Base-by-base conservation (phyloP, 2,329 filamentous ascomycete genomes). In the Scytalidium lignicola region DNA sequence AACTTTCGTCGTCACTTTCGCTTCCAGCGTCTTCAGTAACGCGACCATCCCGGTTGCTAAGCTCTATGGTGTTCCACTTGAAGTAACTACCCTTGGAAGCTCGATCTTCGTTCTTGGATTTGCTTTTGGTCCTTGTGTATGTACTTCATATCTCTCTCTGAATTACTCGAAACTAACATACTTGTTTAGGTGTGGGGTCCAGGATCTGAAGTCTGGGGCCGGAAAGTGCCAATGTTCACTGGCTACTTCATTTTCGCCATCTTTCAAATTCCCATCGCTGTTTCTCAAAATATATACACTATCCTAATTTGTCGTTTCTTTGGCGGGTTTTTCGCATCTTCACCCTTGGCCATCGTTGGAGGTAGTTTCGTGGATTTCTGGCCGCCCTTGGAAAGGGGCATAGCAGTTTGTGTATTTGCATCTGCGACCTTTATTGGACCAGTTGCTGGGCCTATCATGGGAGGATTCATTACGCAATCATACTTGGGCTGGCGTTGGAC, bases 371-470 rank as follows among this genome's bases (percentile, higher is more conserved):
- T 78, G 20, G 85, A 88, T 64, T 69, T 88, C 42, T 88, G 73
- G 65, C 67, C 74, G 0, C 73, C 83, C 0, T 74, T 78, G 1
- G 67, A 82, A 58, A 72, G 85, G 49, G 85, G 82, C 3, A 74
- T 80, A 17, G 85, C 84, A 1, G 80, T 87, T 64, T 80, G 83
- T 0, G 78, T 78, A 0, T 88, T 87, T 58, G 80, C 82, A 22
- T 57, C 64, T 8, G 65, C 63, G 1, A 65, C 66, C 1, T 62
- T 69, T 9, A 55, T 70, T 19, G 69, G 69, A 0, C 68, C 60
- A 1, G 60, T 65, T 21, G 53, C 63, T 41, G 67, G 66, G 1
- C 66, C 66, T 5, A 61, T 68, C 23, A 58, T 61, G 32, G 66
- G 66, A 8, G 73, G 70, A 0, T 79, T 76, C 49, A 69, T 78